Base-by-base conservation (phyloP, 192 early-diverging fungal species). In the Gamsiella multidivaricata region DNA sequence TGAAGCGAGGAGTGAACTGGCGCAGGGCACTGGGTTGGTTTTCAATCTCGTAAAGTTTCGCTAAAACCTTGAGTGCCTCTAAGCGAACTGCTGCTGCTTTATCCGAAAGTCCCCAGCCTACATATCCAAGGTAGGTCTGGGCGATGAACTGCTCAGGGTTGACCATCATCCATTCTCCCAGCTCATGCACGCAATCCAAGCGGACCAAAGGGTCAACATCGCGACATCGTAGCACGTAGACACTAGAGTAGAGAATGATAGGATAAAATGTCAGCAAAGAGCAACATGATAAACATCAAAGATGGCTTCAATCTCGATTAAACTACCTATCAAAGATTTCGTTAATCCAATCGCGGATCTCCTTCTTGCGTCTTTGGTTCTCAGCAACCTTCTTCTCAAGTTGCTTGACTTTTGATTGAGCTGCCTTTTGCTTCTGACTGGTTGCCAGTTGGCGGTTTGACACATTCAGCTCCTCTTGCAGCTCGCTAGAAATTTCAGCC, bases 81-180 rank as follows among this genome's bases (percentile, higher is more conserved):
- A 90, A 70, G 28, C 96, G 87, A 22, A 92, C 91, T 25, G 79
- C 63, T 4, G 94, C 86, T 20, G 59, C 87, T 66, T 88, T 92
- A 74, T 99, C 96, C 34, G 90, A 92, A 36, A 98, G 81, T 56
- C 91, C 83, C 95, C 94, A 96, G 23, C 96, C 96, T 1, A 96
- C 43, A 60, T 96, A 96, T 32, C 93, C 84, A 22, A 96, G 65
- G 73, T 96, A 94, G 34, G 80, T 54, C 9, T 92, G 85, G 23
- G 92, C 88, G 31, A 97, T 65, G 61, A 93, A 99, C 18, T 81
- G 63, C 4, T 89, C 85, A 8, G 94, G 93, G 70, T 88, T 89
- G 22, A 76, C 79, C 10, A 75, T 65, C 63, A 96, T 92, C 93
- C 94, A 97, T 7, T 76, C 58, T 39, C 95, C 92, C 15, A 99